Conservation (phyloP, 345 rosid species). For the Orychophragmus violaceus region DNA sequence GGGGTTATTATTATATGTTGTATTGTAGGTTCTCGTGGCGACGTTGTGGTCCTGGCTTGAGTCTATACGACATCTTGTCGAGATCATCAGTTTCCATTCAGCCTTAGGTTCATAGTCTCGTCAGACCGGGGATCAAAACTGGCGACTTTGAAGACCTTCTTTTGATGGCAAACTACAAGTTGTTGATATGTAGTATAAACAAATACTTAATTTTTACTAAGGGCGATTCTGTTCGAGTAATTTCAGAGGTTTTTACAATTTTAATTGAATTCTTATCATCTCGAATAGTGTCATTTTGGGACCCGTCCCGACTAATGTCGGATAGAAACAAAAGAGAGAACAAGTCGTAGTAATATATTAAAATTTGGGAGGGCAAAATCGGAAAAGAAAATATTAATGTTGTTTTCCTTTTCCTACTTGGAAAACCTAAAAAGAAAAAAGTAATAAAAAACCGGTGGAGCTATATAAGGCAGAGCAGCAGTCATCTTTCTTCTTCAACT, state of each 20-base stretch:
- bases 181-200: too few species aligned
- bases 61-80: not conserved
- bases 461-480: slow-evolving; percentile 4
- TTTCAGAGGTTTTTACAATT: not conserved
- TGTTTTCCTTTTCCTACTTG: not conserved
- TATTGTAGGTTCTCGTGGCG: slow-evolving; percentile 53
- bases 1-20: too few species aligned
- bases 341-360: not conserved
- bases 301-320: not conserved
- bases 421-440: not conserved
- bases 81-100: not conserved
- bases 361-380: slow-evolving; percentile 22
- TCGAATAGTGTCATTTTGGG: not conserved
- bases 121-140: not conserved
- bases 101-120: not conserved
- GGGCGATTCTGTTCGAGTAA: too few species aligned
- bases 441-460: not conserved
- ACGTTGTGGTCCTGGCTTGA: slow-evolving; percentile 39
- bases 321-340: not conserved
- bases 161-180: not conserved
- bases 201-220: too few species aligned
- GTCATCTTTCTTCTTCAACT: slow-evolving; percentile 27
- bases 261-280: not conserved
- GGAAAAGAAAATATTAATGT: slow-evolving; percentile 2
- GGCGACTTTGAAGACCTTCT: not conserved